Percentiles rank a stretch among this genome's conserved stretches.
Evolutionary conservation across 176 grass and related monocot genomes (phyloP).

Genomic region (Poa annua): DNA sequence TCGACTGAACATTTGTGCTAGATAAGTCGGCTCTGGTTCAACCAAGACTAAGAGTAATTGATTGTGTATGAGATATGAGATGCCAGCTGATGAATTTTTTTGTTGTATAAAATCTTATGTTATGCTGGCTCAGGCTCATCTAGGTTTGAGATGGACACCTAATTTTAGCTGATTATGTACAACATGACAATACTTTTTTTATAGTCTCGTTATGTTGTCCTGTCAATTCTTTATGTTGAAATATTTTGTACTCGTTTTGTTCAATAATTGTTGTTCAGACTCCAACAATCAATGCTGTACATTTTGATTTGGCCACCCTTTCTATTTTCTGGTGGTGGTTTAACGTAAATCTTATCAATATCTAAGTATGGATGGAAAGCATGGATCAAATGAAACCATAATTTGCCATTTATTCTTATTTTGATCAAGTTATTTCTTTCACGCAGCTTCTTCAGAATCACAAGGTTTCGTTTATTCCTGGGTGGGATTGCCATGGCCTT

Average conservation of each 20-base stretch:
- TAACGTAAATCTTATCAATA: not conserved
- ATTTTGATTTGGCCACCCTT: slow-evolving; percentile 24
- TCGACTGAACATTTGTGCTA: not conserved
- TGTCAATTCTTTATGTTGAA: not conserved
- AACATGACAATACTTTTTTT: not conserved
- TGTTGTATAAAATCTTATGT: slow-evolving; percentile 11
- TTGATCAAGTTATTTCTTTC: slow-evolving; percentile 30
- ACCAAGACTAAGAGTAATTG: not conserved
- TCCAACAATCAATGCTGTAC: not conserved
- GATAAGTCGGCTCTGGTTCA: not conserved
- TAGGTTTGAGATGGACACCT: slow-evolving; percentile 8
- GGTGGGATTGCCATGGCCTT: slow-evolving; percentile 98
- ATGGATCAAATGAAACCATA: not conserved
- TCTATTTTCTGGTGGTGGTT: slow-evolving; percentile 16
- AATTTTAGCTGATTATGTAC: slow-evolving; percentile 19
- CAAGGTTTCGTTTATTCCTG: slow-evolving; percentile 91
- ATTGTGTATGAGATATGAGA: slow-evolving; percentile 16
- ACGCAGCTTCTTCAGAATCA: slow-evolving; percentile 89
- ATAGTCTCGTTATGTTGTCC: not conserved
- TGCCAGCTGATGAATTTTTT: not conserved
- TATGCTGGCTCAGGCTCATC: slow-evolving; percentile 7
- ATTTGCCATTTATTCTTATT: slow-evolving; percentile 7
- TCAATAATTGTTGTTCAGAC: not conserved
- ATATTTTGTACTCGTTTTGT: slow-evolving; percentile 15
- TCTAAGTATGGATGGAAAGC: not conserved